Base-by-base conservation (phyloP, 2,329 filamentous ascomycete species). In the Colletotrichum sansevieriae region DNA sequence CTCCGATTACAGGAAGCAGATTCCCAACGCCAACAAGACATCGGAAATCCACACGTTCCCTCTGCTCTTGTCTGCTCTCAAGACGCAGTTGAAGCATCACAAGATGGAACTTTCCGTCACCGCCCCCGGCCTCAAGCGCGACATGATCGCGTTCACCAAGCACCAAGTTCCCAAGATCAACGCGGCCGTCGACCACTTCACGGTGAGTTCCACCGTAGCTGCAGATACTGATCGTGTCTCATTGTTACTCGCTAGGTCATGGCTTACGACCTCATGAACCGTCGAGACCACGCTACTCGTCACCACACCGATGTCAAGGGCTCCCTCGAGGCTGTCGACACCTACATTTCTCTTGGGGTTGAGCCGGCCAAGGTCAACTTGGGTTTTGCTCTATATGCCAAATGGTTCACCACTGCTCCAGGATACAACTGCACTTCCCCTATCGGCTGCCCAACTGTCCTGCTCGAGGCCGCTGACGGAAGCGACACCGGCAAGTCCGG, bases 201-300 rank as follows among this genome's bases (percentile, higher is more conserved):
- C 92, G 56, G 79, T 79, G 52, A 64, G 72, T 72, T 3, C 5
- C 7, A 29, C 25, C 4, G 25, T 29, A 3, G 4, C 25, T 7
- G 25, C 2, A 7, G 39, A 0, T 1, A 3, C 2, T 8, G 1
- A 13, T 2, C 15, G 15, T 0, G 15, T 11, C 51, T 37, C 15
- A 15, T 33, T 35, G 39, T 39, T 1, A 9, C 15, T 18, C 33
- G 2, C 20, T 3, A 80, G 78, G 79, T 93, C 71, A 92, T 92
- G 90, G 84, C 86, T 9, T 93, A 93, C 76, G 91, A 93, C 74
- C 76, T 93, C 55, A 90, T 91, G 85, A 92, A 92, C 79, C 88
- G 91, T 11, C 87, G 91, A n/a, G 88, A 92, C 76, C 87, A 81
- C 57, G 77, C 83, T 20, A 93, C 91, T 2, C 84, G 83, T 33